Base-by-base conservation (phyloP, 2,329 filamentous ascomycete genomes). In the Xylariaceae sp. region DNA sequence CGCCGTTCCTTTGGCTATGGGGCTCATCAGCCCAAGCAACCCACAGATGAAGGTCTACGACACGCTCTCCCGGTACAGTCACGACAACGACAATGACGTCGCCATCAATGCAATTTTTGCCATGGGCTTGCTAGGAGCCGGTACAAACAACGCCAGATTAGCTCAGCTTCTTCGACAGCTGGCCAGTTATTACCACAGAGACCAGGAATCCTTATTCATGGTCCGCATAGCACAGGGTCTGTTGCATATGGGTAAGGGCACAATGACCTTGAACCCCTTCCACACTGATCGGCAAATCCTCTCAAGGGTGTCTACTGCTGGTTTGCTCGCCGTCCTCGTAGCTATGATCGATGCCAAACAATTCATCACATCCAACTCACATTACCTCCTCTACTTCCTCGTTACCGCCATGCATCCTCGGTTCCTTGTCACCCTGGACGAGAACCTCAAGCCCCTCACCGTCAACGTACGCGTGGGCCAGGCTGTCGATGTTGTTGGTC, bases 41-140 rank as follows among this genome's bases (percentile, higher is more conserved):
- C 94, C 94, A 11, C 95, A 99, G 69, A 99, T 99, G 92, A 99
- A 97, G 78, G 89, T 99, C 42, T 99, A 99, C 75, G 94, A 99
- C 69, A 99, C 94, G 1, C 77, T 99, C 11, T 99, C 94, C 45
- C 81, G 94, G 65, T 99, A 99, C 79, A 95, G 88, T 57, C 94
- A 99, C 80, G 94, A 99, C 75, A 99, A 94, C 60, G 94, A 99
- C 73, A 95, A 92, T 55, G 94, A 99, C 64, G 94, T 99, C 42
- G 94, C 94, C 36, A 88, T 99, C 71, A 99, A 97, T 66, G 90
- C 94, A 63, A 99, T 99, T 66, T 99, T 99, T 65, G 91, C 94
- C 59, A 99, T 99, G 94, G 94, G 94, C 71, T 85, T 99, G 51
- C 80, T 96, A 35, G 94, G 94, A 62, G 94, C 94, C 2, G 94